phyloP scores from a whole-genome alignment of 2,329 filamentous ascomycete species.

The Ophiostoma sp. region DNA sequence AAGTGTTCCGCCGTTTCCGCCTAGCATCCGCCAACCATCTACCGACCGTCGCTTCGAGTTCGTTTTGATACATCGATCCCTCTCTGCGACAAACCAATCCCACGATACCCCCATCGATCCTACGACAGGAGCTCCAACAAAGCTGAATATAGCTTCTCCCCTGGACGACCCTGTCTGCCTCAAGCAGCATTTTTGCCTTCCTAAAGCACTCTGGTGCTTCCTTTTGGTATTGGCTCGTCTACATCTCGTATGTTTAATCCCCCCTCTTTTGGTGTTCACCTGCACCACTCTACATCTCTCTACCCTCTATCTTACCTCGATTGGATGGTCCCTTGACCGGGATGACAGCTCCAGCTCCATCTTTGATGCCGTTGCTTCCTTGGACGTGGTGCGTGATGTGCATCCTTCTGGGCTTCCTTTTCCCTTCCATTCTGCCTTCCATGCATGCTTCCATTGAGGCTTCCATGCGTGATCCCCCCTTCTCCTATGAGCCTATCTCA shows the following conservation, averaged over 20 bases:
- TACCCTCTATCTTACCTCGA: not conserved
- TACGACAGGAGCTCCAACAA: not conserved
- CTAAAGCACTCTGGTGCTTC: not conserved
- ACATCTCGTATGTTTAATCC: not conserved
- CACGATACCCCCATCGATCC: not conserved
- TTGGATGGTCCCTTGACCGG: slow-evolving; percentile 6
- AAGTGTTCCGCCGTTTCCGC: not conserved
- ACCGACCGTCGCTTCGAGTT: not conserved
- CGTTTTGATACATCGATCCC: not conserved
- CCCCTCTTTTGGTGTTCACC: not conserved
- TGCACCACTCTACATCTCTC: not conserved
- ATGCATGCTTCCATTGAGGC: slow-evolving; percentile 1
- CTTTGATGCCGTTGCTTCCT: not conserved
- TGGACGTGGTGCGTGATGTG: not conserved
- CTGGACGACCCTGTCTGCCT: not conserved
- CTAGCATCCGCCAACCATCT: not conserved
- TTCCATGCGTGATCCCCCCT: not conserved
- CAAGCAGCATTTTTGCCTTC: not conserved
- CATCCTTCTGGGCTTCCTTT: not conserved
- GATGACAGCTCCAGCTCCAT: slow-evolving; percentile 8
- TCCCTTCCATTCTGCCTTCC: not conserved
- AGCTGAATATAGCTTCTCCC: too few relatives aligned
- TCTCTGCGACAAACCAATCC: not conserved
- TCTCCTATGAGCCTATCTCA: not conserved
- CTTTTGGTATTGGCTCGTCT: not conserved